phyloP scores from a whole-genome alignment of 1,139 yeast species.

The Debaryomyces sp. region DNA sequence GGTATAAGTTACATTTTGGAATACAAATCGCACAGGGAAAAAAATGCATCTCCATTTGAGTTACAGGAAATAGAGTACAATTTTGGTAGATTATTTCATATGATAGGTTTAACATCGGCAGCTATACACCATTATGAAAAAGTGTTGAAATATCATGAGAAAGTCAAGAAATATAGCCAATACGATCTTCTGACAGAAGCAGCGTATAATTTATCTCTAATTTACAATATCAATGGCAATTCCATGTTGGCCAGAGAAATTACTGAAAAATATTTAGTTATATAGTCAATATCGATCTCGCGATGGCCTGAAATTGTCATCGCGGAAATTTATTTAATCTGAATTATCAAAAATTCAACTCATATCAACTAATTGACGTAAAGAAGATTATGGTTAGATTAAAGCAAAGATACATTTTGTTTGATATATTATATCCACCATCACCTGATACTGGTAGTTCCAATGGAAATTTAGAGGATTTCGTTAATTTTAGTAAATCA shows the following conservation, averaged over 20 bases:
- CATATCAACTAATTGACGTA: neutral
- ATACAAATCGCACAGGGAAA: conserved; percentile 55
- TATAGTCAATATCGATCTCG: conserved; percentile 16
- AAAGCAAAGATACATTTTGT: conserved; percentile 80
- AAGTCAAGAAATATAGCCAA: conserved; percentile 25
- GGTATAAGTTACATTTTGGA: conserved; percentile 79
- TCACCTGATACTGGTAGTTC: neutral
- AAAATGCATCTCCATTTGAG: conserved; percentile 50
- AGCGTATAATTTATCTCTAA: conserved; percentile 79
- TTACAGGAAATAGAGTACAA: conserved; percentile 82
- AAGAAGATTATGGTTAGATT: conserved; percentile 70
- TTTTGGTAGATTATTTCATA: conserved; percentile 82
- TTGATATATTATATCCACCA: conserved; percentile 75
- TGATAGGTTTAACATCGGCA: conserved; percentile 70
- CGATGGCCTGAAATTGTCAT: neutral
- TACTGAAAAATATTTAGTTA: conserved; percentile 61
- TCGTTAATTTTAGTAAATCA: conserved; percentile 24
- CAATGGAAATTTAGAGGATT: conserved; percentile 19
- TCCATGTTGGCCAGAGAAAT: conserved; percentile 59
- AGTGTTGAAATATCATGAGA: conserved; percentile 49
- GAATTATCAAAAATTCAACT: neutral
- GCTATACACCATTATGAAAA: conserved; percentile 75
- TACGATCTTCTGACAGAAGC: conserved; percentile 73
- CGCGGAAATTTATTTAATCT: conserved; percentile 3
- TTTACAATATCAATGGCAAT: conserved; percentile 79